A percentile compares a stretch with the other conserved stretches of the same genome.
Conservation (phyloP, 2,329 filamentous ascomycete species). For the Phyllosticta ampelicida region DNA sequence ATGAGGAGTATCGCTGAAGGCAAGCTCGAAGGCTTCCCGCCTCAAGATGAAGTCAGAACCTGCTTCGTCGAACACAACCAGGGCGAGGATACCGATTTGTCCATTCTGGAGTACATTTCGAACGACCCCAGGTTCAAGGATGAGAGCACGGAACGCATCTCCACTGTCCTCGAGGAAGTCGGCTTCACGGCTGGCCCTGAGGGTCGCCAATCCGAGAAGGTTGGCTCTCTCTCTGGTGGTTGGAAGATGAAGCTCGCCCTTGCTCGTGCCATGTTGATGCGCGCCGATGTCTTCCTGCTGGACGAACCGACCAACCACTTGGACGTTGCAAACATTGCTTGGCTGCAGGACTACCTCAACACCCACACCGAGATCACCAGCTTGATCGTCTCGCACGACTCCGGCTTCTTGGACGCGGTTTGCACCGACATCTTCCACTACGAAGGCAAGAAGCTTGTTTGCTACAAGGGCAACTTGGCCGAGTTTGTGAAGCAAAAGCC, state of each 20-base stretch:
- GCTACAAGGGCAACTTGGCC: slow-evolving; percentile 72
- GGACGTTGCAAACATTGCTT: slow-evolving; percentile 91
- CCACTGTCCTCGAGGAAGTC: slow-evolving; percentile 74
- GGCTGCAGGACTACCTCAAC: slow-evolving; percentile 92
- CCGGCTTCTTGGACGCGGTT: slow-evolving; percentile 89
- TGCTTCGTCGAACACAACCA: slow-evolving; percentile 99
- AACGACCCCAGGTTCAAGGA: slow-evolving; percentile 80
- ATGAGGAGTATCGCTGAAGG: slow-evolving; percentile 94
- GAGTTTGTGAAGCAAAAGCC: slow-evolving; percentile 82
- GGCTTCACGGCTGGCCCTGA: slow-evolving; percentile 87
- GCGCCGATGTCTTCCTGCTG: slow-evolving; percentile 88
- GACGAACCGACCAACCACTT: slow-evolving; percentile 99
- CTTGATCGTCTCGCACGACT: slow-evolving; percentile 97
- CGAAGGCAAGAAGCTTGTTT: slow-evolving; percentile 88
- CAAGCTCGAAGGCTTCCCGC: slow-evolving; percentile 93
- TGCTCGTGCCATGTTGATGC: slow-evolving; percentile 91
- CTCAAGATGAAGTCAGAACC: slow-evolving; percentile 82
- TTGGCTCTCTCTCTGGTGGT: slow-evolving; percentile 90
- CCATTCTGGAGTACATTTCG: slow-evolving; percentile 82
- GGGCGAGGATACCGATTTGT: slow-evolving; percentile 92
- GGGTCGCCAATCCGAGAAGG: slow-evolving; percentile 77
- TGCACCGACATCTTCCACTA: slow-evolving; percentile 99
- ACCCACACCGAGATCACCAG: slow-evolving; percentile 93
- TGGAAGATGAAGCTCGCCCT: slow-evolving; percentile 99
- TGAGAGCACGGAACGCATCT: slow-evolving; percentile 71